Conservation (phyloP, 495 filamentous ascomycete genomes). For the Talaromyces stipitatus region DNA sequence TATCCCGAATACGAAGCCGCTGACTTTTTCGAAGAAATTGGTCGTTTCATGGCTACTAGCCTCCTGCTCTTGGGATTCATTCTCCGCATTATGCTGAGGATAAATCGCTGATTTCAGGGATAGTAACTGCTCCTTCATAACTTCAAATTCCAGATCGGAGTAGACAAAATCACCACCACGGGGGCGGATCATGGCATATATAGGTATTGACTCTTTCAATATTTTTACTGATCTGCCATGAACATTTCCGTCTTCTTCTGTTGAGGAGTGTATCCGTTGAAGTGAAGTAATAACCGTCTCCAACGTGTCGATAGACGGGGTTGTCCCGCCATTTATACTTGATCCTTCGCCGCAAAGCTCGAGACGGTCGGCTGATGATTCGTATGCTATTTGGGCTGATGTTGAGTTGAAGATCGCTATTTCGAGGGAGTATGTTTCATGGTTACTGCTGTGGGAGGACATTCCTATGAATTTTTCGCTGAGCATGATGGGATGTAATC, state of each 20-base stretch:
- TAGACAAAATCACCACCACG: conserved; percentile 35
- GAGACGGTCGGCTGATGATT: conserved; percentile 38
- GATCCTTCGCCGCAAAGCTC: conserved; percentile 33
- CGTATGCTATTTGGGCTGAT: conserved; percentile 33
- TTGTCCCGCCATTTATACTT: conserved; percentile 11
- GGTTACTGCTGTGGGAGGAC: background rate
- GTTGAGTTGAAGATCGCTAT: conserved; percentile 41
- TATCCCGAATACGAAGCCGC: conserved; percentile 47
- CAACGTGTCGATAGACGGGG: conserved; percentile 9
- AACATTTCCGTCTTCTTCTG: background rate
- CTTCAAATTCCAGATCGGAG: conserved; percentile 22
- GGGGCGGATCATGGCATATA: conserved; percentile 46
- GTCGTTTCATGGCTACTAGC: no score
- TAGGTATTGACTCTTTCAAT: conserved; percentile 11
- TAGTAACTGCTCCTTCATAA: conserved; percentile 31
- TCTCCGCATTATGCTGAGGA: background rate
- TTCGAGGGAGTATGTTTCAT: conserved; percentile 37
- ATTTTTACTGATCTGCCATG: background rate
- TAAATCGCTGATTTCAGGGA: conserved; percentile 16
- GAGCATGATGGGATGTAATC: no score
- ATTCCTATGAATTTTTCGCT: no score
- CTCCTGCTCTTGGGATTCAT: background rate
- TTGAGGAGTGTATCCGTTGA: background rate
- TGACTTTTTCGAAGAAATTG: conserved; percentile 14
- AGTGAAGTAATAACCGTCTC: conserved; percentile 7